Conservation (phyloP, 495 filamentous ascomycete genomes). For the Chlorociboria aeruginascens region DNA sequence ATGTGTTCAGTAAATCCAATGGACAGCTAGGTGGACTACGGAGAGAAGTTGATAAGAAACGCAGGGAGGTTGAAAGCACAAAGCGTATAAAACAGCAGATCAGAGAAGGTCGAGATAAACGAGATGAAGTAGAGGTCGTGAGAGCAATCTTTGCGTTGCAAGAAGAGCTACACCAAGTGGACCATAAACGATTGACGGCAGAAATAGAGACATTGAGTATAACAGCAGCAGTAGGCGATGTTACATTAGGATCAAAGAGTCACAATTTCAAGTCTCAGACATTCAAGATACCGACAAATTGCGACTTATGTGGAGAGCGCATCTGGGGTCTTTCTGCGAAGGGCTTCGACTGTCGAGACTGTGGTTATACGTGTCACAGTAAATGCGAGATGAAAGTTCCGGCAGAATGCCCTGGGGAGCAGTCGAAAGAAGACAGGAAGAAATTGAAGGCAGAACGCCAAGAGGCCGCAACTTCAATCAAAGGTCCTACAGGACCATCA, state of each 20-base stretch:
- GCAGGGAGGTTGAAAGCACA: constrained; percentile 65
- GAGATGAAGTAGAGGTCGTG: constrained; percentile 72
- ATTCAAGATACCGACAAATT: constrained; percentile 98
- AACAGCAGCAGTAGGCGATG: constrained; percentile 72
- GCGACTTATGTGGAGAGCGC: constrained; percentile 87
- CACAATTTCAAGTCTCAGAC: constrained; percentile 96
- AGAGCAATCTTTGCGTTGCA: constrained; percentile 63
- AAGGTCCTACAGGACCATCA: constrained; percentile 21
- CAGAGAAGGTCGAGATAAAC: constrained; percentile 69
- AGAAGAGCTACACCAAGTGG: constrained; percentile 77
- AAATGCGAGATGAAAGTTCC: constrained; percentile 99
- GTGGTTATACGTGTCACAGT: constrained; percentile 94
- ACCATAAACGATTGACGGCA: constrained; percentile 71
- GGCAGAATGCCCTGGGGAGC: constrained; percentile 87
- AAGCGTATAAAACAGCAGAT: constrained; percentile 62
- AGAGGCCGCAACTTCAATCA: constrained; percentile 55
- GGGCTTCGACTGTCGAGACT: constrained; percentile 89
- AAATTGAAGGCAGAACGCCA: constrained; percentile 76
- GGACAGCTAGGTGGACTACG: constrained; percentile 63
- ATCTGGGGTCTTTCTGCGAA: constrained; percentile 96
- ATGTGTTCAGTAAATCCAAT: constrained; percentile 85
- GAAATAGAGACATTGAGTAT: constrained; percentile 90
- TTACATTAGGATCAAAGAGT: constrained; percentile 80
- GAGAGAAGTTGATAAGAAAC: constrained; percentile 71
- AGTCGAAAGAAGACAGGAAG: constrained; percentile 87